A percentile compares a stretch with the other conserved stretches of the same genome.
Conservation (phyloP, 2,329 filamentous ascomycete genomes). For the Dothistroma pini region DNA sequence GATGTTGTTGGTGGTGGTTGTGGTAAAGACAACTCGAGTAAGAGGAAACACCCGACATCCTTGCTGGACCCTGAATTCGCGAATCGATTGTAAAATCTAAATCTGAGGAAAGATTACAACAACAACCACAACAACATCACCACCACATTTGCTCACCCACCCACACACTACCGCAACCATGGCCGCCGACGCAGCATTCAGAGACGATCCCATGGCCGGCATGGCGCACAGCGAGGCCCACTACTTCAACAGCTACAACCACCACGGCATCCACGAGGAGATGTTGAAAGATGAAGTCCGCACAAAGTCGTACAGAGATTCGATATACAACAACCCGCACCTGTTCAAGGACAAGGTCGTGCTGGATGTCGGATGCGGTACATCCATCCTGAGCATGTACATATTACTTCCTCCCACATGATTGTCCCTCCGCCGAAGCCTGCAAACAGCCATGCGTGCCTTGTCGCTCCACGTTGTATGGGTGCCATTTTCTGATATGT, state of each 20-base stretch:
- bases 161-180: background rate
- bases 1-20: too few relatives aligned
- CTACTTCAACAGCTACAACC: constrained; percentile 90
- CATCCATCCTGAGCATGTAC: constrained; percentile 97
- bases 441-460: background rate
- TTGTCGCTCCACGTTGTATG: background rate
- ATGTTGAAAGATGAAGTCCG: constrained; percentile 99
- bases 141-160: background rate
- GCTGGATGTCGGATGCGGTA: constrained; percentile 96
- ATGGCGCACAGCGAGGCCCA: constrained; percentile 96
- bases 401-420: constrained; percentile 28
- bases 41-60: too few relatives aligned
- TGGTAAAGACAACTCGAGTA: too few relatives aligned
- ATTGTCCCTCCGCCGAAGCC: background rate
- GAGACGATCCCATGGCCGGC: constrained; percentile 49
- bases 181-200: constrained; percentile 4
- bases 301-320: constrained; percentile 93
- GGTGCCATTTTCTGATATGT: constrained; percentile 12
- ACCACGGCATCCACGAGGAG: constrained; percentile 87
- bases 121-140: background rate
- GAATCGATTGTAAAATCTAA: background rate
- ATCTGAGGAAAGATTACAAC: background rate
- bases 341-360: constrained; percentile 90
- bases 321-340: constrained; percentile 96
- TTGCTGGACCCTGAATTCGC: background rate